Evolutionary conservation across 2,329 filamentous ascomycete species (phyloP).

Genomic region (Cladobotryum mycophilum): DNA sequence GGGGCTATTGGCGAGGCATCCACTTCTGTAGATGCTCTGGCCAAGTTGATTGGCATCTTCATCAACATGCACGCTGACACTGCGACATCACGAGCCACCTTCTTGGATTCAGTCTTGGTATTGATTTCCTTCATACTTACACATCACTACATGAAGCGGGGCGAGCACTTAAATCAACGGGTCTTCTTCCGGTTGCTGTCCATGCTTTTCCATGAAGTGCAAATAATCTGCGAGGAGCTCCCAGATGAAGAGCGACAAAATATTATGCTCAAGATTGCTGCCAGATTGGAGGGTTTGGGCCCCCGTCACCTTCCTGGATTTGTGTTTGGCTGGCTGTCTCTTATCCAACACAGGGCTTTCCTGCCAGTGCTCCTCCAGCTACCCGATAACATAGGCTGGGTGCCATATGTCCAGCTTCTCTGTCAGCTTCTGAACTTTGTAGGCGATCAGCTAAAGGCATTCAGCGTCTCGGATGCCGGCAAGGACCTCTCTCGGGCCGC

Average conservation of each 20-base stretch:
- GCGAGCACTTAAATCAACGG: slow-evolving; percentile 77
- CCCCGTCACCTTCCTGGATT: slow-evolving; percentile 77
- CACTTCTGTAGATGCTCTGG: slow-evolving; percentile 68
- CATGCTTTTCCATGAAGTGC: slow-evolving; percentile 70
- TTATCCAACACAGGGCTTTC: slow-evolving; percentile 81
- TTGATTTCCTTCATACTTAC: slow-evolving; percentile 77
- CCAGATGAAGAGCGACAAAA: slow-evolving; percentile 57
- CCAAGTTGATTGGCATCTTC: slow-evolving; percentile 70
- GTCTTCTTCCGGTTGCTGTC: slow-evolving; percentile 90
- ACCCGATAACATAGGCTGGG: slow-evolving; percentile 67
- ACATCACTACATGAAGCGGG: slow-evolving; percentile 74
- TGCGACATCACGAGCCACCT: slow-evolving; percentile 58
- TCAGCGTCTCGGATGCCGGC: slow-evolving; percentile 60
- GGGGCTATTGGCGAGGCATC: slow-evolving; percentile 54
- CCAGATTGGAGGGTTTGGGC: slow-evolving; percentile 65
- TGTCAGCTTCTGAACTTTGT: slow-evolving; percentile 67
- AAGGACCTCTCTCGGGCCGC: slow-evolving; percentile 82
- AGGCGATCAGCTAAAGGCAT: slow-evolving; percentile 70
- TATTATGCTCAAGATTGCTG: slow-evolving; percentile 66
- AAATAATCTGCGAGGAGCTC: slow-evolving; percentile 51
- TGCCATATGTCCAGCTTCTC: slow-evolving; percentile 65
- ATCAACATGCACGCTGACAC: slow-evolving; percentile 65
- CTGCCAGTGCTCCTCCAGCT: slow-evolving; percentile 69
- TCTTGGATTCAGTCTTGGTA: slow-evolving; percentile 71
- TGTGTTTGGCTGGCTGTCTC: slow-evolving; percentile 73